These are phyloP conservation scores for Medicago lupulina DNA, from an alignment of 306 rosid species.

Conservation along the genomic window DNA sequence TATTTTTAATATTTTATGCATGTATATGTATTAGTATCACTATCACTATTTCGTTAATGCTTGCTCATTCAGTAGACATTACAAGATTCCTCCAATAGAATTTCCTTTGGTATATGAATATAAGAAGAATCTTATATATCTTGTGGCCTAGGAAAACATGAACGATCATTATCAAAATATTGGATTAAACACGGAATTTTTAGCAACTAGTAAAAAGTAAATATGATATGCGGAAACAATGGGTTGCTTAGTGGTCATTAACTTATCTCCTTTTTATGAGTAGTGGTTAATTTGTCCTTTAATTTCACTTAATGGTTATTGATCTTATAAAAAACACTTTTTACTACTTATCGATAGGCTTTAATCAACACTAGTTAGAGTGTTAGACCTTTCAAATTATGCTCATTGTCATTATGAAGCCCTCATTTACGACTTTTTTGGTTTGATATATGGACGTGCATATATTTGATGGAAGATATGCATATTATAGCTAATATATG, in stretches of 20 bases:
- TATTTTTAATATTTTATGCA: not conserved
- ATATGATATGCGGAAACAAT: constrained; percentile 9
- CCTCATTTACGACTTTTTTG: not conserved
- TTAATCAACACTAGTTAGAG: not conserved
- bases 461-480: too few relatives aligned
- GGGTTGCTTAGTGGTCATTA: constrained; percentile 34
- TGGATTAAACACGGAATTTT: not conserved
- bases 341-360: constrained; percentile 2
- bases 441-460: not conserved
- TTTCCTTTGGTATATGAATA: not conserved
- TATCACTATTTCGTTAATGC: constrained; percentile 38
- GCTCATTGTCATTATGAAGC: not conserved
- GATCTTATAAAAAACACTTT: not conserved
- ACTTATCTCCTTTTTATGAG: not conserved
- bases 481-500: too few relatives aligned
- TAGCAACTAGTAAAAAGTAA: constrained; percentile 27
- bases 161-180: not conserved
- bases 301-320: constrained; percentile 2
- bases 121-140: constrained; percentile 26
- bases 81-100: constrained; percentile 39
- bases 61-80: constrained; percentile 44
- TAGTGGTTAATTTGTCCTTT: not conserved
- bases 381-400: not conserved
- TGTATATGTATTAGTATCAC: constrained; percentile 13
- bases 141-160: not conserved